Base-by-base conservation (phyloP, 2,329 filamentous ascomycete species). In the Botryotinia narcissicola region DNA sequence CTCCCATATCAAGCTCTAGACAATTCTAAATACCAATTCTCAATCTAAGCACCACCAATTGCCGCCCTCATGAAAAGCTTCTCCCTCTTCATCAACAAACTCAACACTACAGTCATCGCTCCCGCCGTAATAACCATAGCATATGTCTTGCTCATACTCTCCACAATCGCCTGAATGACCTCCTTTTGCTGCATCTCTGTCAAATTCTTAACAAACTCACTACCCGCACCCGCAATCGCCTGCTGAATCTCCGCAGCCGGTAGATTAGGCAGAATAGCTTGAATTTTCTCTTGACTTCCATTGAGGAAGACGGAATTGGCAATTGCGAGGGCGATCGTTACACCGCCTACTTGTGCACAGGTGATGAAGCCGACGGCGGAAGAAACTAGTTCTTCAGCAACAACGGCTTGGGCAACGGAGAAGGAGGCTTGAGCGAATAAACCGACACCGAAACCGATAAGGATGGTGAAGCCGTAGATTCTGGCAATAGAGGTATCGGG, bases 261-360 rank as follows among this genome's bases (percentile, higher is more conserved):
- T 2, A 79, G 76, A 40, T 77, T 68, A 1, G 78, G 80, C 18
- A 83, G 71, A 12, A 81, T 72, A 1, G 69, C 74, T 0, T 73
- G 48, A n/a, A 85, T 80, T 2, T 77, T 76, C 1, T 77, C 76
- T 48, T 81, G 76, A 0, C 79, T 77, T 25, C 78, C 75, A 66
- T 83, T 84, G 54, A 84, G 76, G 78, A 83, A 85, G 25, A 83
- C 79, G 0, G 78, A 78, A 60, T 82, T 83, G 7, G 82, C 81
- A 57, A 84, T 83, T 1, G 82, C 80, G 9, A 84, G 76, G 0
- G 81, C 78, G 74, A 84, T 81, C 0, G 82, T 82, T 20, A 81
- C 78, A 10, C 82, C 82, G 10, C 76, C 77, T 5, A 83, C 77
- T 74, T 84, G 83, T 0, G 80, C 81, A 44, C 80, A 80, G 16